phyloP scores from a whole-genome alignment of 2,329 filamentous ascomycete genomes.

The Xylaria sp. region DNA sequence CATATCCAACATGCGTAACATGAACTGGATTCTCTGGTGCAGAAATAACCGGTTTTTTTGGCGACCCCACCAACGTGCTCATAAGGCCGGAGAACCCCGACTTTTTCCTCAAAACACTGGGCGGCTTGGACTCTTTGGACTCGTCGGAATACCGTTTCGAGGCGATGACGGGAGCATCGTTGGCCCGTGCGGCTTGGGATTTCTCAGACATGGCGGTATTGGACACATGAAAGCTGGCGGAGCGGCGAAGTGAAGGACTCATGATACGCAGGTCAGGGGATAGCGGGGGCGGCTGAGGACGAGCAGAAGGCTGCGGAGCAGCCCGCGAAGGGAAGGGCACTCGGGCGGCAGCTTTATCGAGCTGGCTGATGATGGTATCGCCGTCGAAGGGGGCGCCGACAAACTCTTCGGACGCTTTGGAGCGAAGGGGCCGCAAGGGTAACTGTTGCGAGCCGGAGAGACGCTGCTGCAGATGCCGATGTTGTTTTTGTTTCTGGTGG shows the following conservation, averaged over 20 bases:
- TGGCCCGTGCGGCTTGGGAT: conserved; percentile 46
- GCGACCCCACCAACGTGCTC: conserved; percentile 81
- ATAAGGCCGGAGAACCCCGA: conserved; percentile 87
- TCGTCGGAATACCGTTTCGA: conserved; percentile 84
- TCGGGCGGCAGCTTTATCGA: conserved; percentile 56
- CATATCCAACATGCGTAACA: conserved; percentile 96
- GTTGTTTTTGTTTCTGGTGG: conserved; percentile 12
- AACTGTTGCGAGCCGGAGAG: conserved; percentile 43
- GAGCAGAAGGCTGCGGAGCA: conserved; percentile 41
- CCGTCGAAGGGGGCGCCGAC: conserved; percentile 71
- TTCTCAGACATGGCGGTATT: conserved; percentile 57
- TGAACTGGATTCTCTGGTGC: conserved; percentile 97
- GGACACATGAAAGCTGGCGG: conserved; percentile 66
- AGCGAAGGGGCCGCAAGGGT: conserved; percentile 48
- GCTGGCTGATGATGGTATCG: conserved; percentile 63
- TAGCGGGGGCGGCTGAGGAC: conserved; percentile 41
- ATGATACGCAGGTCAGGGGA: conserved; percentile 58
- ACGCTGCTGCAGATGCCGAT: conserved; percentile 39
- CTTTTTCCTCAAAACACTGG: conserved; percentile 75
- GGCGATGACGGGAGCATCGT: conserved; percentile 55
- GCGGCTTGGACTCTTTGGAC: conserved; percentile 64
- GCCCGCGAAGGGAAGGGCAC: conserved; percentile 42
- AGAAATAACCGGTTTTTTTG: conserved; percentile 92
- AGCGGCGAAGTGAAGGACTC: conserved; percentile 66
- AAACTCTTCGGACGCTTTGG: conserved; percentile 61